Evolutionary conservation across 352 stramenopile genomes (phyloP).

Genomic region (Pythium graminicola): DNA sequence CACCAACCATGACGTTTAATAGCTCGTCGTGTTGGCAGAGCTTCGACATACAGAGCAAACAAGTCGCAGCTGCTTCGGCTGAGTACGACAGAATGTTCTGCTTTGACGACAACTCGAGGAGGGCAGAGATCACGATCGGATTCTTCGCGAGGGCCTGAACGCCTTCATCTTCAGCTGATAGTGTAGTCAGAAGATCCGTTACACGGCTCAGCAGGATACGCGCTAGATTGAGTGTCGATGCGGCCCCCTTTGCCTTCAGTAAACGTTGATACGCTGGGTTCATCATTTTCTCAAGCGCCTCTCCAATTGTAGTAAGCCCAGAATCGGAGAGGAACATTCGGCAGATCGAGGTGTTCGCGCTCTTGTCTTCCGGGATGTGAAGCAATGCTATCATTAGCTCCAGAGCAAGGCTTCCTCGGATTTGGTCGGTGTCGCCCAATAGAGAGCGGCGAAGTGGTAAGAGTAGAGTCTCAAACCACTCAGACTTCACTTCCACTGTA

Average conservation of each 20-base stretch:
- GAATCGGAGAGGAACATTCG: conserved; percentile 48
- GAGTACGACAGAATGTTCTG: conserved; percentile 56
- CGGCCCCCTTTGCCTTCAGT: conserved; percentile 30
- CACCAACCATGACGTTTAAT: conserved; percentile 44
- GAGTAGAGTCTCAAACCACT: conserved; percentile 59
- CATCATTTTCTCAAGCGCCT: conserved; percentile 66
- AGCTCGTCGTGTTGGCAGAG: conserved; percentile 61
- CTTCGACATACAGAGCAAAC: conserved; percentile 48
- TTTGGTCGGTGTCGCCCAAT: conserved; percentile 65
- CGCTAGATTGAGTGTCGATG: conserved; percentile 26
- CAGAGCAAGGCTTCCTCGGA: conserved; percentile 64
- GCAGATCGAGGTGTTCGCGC: conserved; percentile 48
- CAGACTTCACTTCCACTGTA: conserved; percentile 42
- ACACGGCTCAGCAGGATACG: conserved; percentile 61
- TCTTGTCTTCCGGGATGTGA: conserved; percentile 34
- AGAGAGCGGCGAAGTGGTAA: conserved; percentile 54
- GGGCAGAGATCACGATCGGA: conserved; percentile 43
- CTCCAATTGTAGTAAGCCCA: conserved; percentile 41
- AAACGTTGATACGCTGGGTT: conserved; percentile 63
- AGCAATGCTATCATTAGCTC: conserved; percentile 64
- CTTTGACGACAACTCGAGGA: conserved; percentile 53
- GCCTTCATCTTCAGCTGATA: conserved; percentile 35
- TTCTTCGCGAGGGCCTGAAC: conserved; percentile 52
- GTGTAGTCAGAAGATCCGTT: conserved; percentile 53
- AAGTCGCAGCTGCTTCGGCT: conserved; percentile 48